Percentiles rank a stretch among this genome's conserved stretches.
These are phyloP conservation scores for Neckera pumila DNA, from an alignment of 225 moss, liverwort and hornwort genomes.

Conservation along the genomic window DNA sequence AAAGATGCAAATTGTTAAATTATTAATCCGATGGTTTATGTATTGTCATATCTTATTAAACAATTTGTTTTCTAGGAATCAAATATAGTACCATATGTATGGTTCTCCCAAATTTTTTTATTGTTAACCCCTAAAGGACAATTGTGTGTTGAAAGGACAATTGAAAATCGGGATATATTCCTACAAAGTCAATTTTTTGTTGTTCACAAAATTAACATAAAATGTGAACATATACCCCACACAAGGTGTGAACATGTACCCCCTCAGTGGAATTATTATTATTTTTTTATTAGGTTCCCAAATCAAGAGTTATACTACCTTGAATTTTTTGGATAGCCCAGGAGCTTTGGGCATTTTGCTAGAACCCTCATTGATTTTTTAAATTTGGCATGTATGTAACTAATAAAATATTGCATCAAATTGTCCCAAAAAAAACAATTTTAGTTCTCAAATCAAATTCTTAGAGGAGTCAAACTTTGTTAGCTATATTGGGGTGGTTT, in stretches of 20 bases:
- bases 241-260: too few species aligned
- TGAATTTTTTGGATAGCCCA: fast-evolving
- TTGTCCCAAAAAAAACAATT: not conserved
- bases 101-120: too few species aligned
- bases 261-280: too few species aligned
- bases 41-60: not conserved
- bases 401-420: not conserved
- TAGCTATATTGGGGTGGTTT: not conserved
- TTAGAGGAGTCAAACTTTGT: not conserved
- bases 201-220: not conserved
- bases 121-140: too few species aligned
- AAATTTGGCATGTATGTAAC: not conserved
- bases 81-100: not conserved
- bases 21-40: not conserved
- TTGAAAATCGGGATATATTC: not conserved
- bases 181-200: not conserved
- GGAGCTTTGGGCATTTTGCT: not conserved
- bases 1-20: not conserved
- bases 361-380: not conserved
- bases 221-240: not conserved
- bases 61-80: not conserved
- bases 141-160: too few species aligned
- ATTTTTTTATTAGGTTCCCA: too few species aligned
- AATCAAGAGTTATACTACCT: not conserved
- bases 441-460: not conserved